Base-by-base conservation (phyloP, 495 filamentous ascomycete genomes). In the Amniculicola lignicola region DNA sequence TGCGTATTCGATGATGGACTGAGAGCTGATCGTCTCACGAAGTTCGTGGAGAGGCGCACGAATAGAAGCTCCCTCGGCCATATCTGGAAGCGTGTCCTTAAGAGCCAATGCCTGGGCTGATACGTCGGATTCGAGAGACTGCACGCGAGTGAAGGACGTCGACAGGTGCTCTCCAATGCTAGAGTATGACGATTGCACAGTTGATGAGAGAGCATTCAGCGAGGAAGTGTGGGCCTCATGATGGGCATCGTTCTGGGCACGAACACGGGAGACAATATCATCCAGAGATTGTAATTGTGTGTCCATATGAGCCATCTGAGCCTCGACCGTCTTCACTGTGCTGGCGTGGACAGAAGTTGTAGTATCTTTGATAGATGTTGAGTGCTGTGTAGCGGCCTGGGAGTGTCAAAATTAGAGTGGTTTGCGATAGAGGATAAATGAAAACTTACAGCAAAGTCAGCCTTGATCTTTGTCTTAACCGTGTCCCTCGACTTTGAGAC, bases 261-360 rank as follows among this genome's bases (percentile, higher is more conserved):
- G 82, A 12, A 94, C 90, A 38, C 87, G 86, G 23, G 87, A 77
- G 28, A 96, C 88, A 58, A 96, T 95, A 54, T 90, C 87, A 70
- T 96, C 93, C 4, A 97, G 77, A 5, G 88, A 86, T 59, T 79
- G 79, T 82, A 98, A 92, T 71, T 97, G 89, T 6, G 75, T 77
- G 51, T 87, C 84, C 72, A 98, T 86, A 52, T 94, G 85, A 33
- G 77, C 78, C 73, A 95, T 86, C 69, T 97, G 94, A 22, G 84
- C 85, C 65, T 91, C 87, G 9, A 96, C 92, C 61, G 95, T 93
- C 0, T 83, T 83, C 16, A 95, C 82, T 0, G 91, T 95, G 70
- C 95, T 86, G n/a, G 88, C 85, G 55, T 97, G 90, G 9, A 97
- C 89, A 0, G 89, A 87, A 49, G 87, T 85, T 1, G 91, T 94